These are phyloP conservation scores for Cordyceps militaris DNA, from an alignment of 2,329 filamentous ascomycete species.

Conservation along the genomic window DNA sequence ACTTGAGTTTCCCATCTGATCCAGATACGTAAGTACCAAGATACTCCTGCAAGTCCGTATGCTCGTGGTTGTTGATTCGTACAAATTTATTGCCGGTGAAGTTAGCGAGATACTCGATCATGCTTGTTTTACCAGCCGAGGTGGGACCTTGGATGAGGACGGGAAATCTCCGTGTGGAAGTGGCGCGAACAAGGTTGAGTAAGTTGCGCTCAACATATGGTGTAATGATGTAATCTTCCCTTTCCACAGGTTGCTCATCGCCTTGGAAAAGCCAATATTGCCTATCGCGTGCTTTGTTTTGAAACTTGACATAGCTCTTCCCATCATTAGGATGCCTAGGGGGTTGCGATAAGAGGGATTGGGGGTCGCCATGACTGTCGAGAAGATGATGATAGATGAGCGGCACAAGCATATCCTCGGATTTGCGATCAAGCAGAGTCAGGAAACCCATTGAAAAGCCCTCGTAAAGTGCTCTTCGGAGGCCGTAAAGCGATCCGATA, in stretches of 20 bases:
- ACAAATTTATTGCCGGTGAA: conserved; percentile 95
- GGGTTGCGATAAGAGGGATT: conserved; percentile 68
- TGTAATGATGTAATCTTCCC: conserved; percentile 91
- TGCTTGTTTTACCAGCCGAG: conserved; percentile 96
- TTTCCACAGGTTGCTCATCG: conserved; percentile 52
- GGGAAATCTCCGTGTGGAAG: conserved; percentile 85
- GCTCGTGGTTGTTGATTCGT: conserved; percentile 98
- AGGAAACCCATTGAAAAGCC: conserved; percentile 98
- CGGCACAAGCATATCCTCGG: conserved; percentile 70
- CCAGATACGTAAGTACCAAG: conserved; percentile 89
- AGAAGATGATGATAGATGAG: conserved; percentile 77
- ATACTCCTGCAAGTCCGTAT: conserved; percentile 97
- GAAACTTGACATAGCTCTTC: conserved; percentile 72
- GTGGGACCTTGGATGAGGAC: conserved; percentile 95
- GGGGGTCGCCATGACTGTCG: conserved; percentile 56
- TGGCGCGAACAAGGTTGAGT: conserved; percentile 86
- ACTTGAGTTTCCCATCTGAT: conserved; percentile 73
- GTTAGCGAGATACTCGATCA: conserved; percentile 98
- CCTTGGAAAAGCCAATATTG: conserved; percentile 91
- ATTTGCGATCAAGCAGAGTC: conserved; percentile 76
- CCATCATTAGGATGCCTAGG: conserved; percentile 73
- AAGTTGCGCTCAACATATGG: conserved; percentile 92
- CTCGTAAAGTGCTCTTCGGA: conserved; percentile 83
- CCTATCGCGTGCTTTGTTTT: conserved; percentile 53
- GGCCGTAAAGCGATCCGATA: conserved; percentile 74